A percentile compares a stretch with the other conserved stretches of the same genome.
phyloP scores from a whole-genome alignment of 2,329 filamentous ascomycete species.

The Aspergillus viridinutans region DNA sequence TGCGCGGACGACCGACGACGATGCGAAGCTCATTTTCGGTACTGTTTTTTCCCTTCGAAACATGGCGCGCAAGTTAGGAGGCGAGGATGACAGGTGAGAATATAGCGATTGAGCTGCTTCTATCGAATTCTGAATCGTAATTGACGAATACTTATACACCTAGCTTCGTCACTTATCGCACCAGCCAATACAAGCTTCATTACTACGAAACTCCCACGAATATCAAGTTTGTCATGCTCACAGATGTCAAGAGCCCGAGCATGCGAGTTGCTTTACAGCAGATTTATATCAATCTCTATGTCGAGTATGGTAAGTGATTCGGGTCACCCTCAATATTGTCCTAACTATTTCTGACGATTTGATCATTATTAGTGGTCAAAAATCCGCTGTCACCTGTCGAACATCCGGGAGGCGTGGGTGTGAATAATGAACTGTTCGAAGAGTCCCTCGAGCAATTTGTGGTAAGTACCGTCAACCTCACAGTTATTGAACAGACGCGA shows the following conservation, averaged over 20 bases:
- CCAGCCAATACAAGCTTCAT: slow-evolving; percentile 93
- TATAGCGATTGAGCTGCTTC: not conserved
- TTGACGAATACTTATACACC: not conserved
- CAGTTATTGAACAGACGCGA: not conserved
- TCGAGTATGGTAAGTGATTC: slow-evolving; percentile 70
- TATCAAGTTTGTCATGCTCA: slow-evolving; percentile 94
- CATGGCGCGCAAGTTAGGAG: slow-evolving; percentile 93
- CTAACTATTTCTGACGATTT: slow-evolving; percentile 1
- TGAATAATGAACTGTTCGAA: slow-evolving; percentile 63
- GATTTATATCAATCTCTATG: slow-evolving; percentile 97
- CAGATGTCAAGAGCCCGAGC: slow-evolving; percentile 80
- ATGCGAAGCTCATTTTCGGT: slow-evolving; percentile 96
- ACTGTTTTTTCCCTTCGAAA: slow-evolving; percentile 94
- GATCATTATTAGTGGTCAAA: slow-evolving; percentile 52
- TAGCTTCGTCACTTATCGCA: slow-evolving; percentile 90
- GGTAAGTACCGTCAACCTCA: slow-evolving; percentile 29
- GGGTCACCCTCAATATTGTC: slow-evolving; percentile 5
- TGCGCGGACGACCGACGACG: slow-evolving; percentile 62
- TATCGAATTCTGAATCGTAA: not conserved
- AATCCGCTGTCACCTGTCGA: slow-evolving; percentile 60
- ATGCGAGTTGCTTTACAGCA: slow-evolving; percentile 94
- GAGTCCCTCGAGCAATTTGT: slow-evolving; percentile 52
- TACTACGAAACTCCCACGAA: slow-evolving; percentile 98
- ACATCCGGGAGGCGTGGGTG: slow-evolving; percentile 58
- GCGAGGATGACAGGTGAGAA: slow-evolving; percentile 70